Evolutionary conservation across 1,139 yeast species (phyloP).

Genomic region (Blastobotrys buckinghamii): DNA sequence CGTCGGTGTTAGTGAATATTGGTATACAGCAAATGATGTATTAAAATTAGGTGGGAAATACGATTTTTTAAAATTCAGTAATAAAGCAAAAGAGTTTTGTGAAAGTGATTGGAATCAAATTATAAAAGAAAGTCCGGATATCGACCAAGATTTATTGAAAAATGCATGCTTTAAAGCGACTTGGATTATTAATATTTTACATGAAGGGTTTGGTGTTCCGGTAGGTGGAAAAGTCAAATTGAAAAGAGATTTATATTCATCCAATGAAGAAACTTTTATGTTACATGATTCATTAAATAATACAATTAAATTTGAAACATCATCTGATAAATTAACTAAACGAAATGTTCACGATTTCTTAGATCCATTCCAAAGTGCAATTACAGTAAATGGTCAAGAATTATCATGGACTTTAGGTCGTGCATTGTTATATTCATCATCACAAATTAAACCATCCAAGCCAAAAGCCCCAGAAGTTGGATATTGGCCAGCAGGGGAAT

Average conservation of each 20-base stretch:
- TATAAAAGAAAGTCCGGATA: conserved; percentile 27
- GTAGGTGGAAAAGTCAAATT: conserved; percentile 21
- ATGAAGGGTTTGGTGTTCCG: conserved; percentile 72
- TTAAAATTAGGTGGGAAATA: conserved; percentile 37
- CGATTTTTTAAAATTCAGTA: conserved; percentile 39
- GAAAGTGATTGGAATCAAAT: conserved; percentile 42
- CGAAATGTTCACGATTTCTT: conserved; percentile 23
- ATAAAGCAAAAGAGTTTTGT: conserved; percentile 45
- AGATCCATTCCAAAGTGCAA: conserved; percentile 54
- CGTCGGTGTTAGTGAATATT: conserved; percentile 76
- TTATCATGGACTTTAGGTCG: conserved; percentile 83
- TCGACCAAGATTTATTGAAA: conserved; percentile 40
- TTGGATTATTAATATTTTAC: conserved; percentile 69
- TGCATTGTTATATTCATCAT: conserved; percentile 56
- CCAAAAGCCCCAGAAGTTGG: conserved; percentile 17
- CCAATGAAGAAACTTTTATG: not conserved
- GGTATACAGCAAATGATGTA: conserved; percentile 60
- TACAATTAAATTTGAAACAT: not conserved
- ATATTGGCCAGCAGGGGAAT: conserved; percentile 20
- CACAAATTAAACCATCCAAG: conserved; percentile 18
- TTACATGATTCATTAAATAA: conserved; percentile 6
- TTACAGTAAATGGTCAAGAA: conserved; percentile 55
- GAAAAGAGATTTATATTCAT: not conserved
- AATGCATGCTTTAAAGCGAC: conserved; percentile 64
- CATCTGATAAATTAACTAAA: not conserved